A percentile compares a stretch with the other conserved stretches of the same genome.
Conservation (phyloP, 2,329 filamentous ascomycete species). For the Aspergillus tubingensis region DNA sequence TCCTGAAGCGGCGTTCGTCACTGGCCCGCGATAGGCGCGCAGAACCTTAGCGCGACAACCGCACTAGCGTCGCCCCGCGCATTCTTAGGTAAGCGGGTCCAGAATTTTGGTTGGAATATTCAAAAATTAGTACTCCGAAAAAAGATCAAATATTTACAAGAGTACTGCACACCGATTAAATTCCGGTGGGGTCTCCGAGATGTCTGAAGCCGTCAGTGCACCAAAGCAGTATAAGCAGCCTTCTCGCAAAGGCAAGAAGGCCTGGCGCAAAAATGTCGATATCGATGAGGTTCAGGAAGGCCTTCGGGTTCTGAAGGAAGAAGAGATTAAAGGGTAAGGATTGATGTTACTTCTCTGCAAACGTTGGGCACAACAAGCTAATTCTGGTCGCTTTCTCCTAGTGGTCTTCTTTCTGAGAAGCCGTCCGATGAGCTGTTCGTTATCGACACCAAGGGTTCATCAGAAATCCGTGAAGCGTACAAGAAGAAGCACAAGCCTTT, state of each 20-base stretch:
- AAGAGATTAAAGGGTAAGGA: slow-evolving; percentile 81
- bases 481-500: slow-evolving; percentile 73
- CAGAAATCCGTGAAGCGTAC: slow-evolving; percentile 64
- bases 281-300: slow-evolving; percentile 82
- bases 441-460: slow-evolving; percentile 74
- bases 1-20: slow-evolving; percentile 17
- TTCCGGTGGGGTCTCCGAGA: slow-evolving; percentile 19
- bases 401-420: slow-evolving; percentile 84
- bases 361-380: neutral
- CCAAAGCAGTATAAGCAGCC: slow-evolving; percentile 83
- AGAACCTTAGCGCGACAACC: slow-evolving; percentile 32
- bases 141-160: slow-evolving; percentile 21
- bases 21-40: slow-evolving; percentile 23
- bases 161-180: slow-evolving; percentile 18
- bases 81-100: slow-evolving; percentile 35
- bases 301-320: slow-evolving; percentile 78
- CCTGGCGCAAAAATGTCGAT: slow-evolving; percentile 98
- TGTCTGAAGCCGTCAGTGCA: slow-evolving; percentile 50
- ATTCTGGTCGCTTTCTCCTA: slow-evolving; percentile 40
- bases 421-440: slow-evolving; percentile 80
- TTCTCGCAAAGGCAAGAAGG: slow-evolving; percentile 96
- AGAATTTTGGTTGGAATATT: slow-evolving; percentile 30
- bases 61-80: slow-evolving; percentile 29
- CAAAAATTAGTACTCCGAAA: slow-evolving; percentile 25
- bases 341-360: neutral